These are phyloP conservation scores for Ceratobasidium sp. DNA, from an alignment of 1,284 basidiomycete genomes.

Conservation along the genomic window DNA sequence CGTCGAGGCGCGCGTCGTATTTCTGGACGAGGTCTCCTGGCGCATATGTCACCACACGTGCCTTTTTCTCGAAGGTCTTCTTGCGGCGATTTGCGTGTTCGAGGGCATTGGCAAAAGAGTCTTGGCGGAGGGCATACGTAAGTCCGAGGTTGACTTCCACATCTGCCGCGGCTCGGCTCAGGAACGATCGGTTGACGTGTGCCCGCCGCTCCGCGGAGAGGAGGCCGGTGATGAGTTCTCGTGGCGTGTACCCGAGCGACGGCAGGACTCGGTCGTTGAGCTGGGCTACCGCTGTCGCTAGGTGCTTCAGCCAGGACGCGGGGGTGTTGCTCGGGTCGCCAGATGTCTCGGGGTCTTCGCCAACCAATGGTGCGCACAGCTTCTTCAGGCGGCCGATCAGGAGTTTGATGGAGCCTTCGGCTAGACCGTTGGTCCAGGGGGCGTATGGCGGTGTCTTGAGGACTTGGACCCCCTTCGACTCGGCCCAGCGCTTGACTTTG, in stretches of 20 bases:
- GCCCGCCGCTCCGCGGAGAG: neutral
- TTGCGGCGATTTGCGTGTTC: neutral
- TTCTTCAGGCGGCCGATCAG: slow-evolving; percentile 55
- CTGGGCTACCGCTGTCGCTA: slow-evolving; percentile 31
- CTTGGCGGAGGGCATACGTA: slow-evolving; percentile 17
- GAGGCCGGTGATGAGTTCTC: slow-evolving; percentile 47
- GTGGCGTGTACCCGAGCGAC: slow-evolving; percentile 43
- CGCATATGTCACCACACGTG: neutral
- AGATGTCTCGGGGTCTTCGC: slow-evolving; percentile 48
- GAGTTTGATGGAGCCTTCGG: slow-evolving; percentile 54
- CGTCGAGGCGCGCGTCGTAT: slow-evolving; percentile 21
- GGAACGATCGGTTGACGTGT: neutral
- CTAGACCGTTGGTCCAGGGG: slow-evolving; percentile 60
- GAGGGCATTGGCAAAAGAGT: neutral
- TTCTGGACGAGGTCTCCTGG: slow-evolving; percentile 13
- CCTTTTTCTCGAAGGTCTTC: neutral
- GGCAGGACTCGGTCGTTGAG: slow-evolving; percentile 49
- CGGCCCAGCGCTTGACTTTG: slow-evolving; percentile 55
- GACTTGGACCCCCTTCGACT: slow-evolving; percentile 40
- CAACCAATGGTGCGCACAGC: slow-evolving; percentile 57
- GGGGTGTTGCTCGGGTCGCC: slow-evolving; percentile 11
- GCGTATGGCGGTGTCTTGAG: slow-evolving; percentile 58
- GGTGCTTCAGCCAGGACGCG: slow-evolving; percentile 46
- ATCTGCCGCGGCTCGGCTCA: neutral
- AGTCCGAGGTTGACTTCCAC: slow-evolving; percentile 13